Percentiles rank a stretch among this genome's conserved stretches.
Evolutionary conservation across 805 yeast species (phyloP).

Genomic region (Lipomyces starkeyi): DNA sequence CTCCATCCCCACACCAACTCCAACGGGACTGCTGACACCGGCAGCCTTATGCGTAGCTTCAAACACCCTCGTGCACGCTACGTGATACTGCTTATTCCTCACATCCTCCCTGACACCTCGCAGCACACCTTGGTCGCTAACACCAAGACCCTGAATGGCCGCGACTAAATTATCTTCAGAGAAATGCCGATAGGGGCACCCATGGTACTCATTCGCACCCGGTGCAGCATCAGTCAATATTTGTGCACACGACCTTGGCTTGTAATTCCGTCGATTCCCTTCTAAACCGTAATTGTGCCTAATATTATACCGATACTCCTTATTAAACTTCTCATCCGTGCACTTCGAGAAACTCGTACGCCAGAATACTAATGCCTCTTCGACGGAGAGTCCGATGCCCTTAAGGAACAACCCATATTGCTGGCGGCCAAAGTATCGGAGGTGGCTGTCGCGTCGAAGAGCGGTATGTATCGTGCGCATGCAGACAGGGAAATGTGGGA

Average conservation of each 20-base stretch:
- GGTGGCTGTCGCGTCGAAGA: slow-evolving; percentile 67
- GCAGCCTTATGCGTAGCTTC: slow-evolving; percentile 64
- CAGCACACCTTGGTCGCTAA: slow-evolving; percentile 61
- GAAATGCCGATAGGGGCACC: slow-evolving; percentile 89
- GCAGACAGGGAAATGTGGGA: slow-evolving; percentile 82
- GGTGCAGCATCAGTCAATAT: slow-evolving; percentile 71
- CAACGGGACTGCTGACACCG: slow-evolving; percentile 42
- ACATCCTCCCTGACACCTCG: slow-evolving; percentile 71
- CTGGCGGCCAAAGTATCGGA: slow-evolving; percentile 82
- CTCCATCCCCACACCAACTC: slow-evolving; percentile 51
- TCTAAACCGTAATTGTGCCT: slow-evolving; percentile 91
- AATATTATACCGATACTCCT: slow-evolving; percentile 86
- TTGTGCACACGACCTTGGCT: slow-evolving; percentile 83
- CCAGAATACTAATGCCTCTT: slow-evolving; percentile 91
- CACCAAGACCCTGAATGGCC: slow-evolving; percentile 67
- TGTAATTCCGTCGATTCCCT: slow-evolving; percentile 84
- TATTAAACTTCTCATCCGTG: slow-evolving; percentile 76
- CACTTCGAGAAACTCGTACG: slow-evolving; percentile 67
- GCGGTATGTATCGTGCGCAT: slow-evolving; percentile 69
- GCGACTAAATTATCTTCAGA: slow-evolving; percentile 64
- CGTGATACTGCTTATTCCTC: slow-evolving; percentile 71
- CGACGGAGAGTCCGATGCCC: slow-evolving; percentile 85
- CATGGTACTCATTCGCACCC: slow-evolving; percentile 72
- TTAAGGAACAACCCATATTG: slow-evolving; percentile 85
- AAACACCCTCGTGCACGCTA: slow-evolving; percentile 89